Conservation (phyloP, 768 basidiomycete genomes). For the Butyriboletus loyo region DNA sequence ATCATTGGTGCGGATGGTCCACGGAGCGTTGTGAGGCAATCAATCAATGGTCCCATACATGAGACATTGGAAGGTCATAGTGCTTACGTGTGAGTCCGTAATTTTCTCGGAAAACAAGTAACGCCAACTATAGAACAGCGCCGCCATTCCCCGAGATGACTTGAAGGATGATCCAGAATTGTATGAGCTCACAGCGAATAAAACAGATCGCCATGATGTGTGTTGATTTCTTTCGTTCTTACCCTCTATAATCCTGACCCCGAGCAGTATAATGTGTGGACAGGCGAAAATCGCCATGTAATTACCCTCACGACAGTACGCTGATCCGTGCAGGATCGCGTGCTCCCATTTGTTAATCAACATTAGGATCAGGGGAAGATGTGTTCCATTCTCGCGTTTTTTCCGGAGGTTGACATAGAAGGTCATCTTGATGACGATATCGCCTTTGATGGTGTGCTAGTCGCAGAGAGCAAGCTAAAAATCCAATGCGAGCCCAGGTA, state of each 20-base stretch:
- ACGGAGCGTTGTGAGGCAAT: slow-evolving; percentile 39
- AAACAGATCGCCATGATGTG: slow-evolving; percentile 22
- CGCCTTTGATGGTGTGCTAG: slow-evolving; percentile 20
- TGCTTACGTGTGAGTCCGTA: slow-evolving; percentile 44
- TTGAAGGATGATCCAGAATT: slow-evolving; percentile 46
- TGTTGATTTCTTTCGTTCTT: not conserved
- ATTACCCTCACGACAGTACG: slow-evolving; percentile 23
- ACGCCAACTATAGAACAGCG: slow-evolving; percentile 26
- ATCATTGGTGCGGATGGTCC: slow-evolving; percentile 65
- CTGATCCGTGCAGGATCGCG: not conserved
- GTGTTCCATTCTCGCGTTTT: slow-evolving; percentile 38
- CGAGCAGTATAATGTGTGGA: slow-evolving; percentile 25
- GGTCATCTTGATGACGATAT: slow-evolving; percentile 31
- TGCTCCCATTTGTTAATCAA: not conserved
- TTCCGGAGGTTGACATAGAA: slow-evolving; percentile 38
- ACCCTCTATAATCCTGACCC: not conserved
- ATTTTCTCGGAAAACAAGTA: slow-evolving; percentile 4
- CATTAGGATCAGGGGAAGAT: slow-evolving; percentile 36
- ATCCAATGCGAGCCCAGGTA: slow-evolving; percentile 41
- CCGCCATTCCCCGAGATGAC: slow-evolving; percentile 39
- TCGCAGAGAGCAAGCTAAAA: slow-evolving; percentile 35
- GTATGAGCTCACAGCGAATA: slow-evolving; percentile 26
- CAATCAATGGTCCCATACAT: slow-evolving; percentile 34
- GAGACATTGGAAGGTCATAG: slow-evolving; percentile 31
- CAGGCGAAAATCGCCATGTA: slow-evolving; percentile 27